These are phyloP conservation scores for Penicillium pancosmium DNA, from an alignment of 495 filamentous ascomycete species.

Conservation along the genomic window DNA sequence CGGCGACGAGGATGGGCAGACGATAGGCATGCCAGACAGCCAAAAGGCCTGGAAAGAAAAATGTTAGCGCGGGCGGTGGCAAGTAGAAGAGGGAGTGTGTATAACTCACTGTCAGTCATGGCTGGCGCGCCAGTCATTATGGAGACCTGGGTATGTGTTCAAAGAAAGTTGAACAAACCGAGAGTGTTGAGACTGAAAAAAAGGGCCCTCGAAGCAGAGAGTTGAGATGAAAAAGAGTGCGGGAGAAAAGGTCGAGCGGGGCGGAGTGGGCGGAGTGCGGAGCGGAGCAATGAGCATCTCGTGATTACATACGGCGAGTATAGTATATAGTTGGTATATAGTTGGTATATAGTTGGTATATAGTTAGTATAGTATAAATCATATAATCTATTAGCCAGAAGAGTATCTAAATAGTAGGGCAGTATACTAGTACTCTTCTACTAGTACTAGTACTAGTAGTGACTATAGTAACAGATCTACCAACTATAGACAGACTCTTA, in stretches of 20 bases:
- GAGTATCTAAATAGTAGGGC: no score
- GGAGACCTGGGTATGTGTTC: not conserved
- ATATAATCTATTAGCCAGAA: no score
- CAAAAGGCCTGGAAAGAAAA: slow-evolving; percentile 27
- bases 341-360: not conserved
- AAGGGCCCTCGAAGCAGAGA: not conserved
- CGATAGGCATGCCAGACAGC: slow-evolving; percentile 47
- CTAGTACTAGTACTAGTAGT: no score
- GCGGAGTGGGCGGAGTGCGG: not conserved
- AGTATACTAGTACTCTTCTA: no score
- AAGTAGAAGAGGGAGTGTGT: not conserved
- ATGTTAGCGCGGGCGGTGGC: not conserved
- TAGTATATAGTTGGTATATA: not conserved
- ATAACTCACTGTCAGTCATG: slow-evolving; percentile 11
- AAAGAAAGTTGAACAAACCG: not conserved
- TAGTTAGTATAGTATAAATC: not conserved
- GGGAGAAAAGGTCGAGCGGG: not conserved
- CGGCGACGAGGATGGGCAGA: slow-evolving; percentile 36
- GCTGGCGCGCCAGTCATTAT: slow-evolving; percentile 1
- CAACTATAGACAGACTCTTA: no score
- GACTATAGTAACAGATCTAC: no score
- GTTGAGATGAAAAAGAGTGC: not conserved
- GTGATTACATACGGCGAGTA: not conserved
- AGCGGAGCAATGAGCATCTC: not conserved
- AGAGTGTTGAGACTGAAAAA: not conserved